Conservation (phyloP, 1,284 basidiomycete genomes). For the Singerocomus inundabilis region DNA sequence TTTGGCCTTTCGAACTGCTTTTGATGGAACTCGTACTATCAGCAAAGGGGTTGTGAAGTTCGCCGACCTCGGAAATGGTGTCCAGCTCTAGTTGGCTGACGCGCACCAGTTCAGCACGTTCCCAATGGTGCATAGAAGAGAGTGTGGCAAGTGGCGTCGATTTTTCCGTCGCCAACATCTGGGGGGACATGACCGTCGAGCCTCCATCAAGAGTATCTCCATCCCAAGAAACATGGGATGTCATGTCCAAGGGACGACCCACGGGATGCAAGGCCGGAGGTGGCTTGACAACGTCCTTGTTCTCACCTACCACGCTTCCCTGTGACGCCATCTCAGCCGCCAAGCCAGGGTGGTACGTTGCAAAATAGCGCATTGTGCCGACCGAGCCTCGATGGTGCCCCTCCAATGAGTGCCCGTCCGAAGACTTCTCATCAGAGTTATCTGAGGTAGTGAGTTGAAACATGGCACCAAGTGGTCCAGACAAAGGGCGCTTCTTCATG, state of each 20-base stretch:
- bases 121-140: conserved; percentile 58
- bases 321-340: conserved; percentile 49
- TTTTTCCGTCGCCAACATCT: conserved; percentile 51
- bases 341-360: conserved; percentile 46
- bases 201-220: conserved; percentile 47
- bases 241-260: conserved; percentile 30
- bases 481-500: conserved; percentile 40
- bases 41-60: conserved; percentile 42
- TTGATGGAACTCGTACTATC: conserved; percentile 31
- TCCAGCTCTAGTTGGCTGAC: conserved; percentile 36
- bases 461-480: conserved; percentile 51
- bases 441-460: conserved; percentile 46
- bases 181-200: conserved; percentile 44
- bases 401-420: conserved; percentile 10
- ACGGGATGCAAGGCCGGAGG: conserved; percentile 42
- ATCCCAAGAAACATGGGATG: conserved; percentile 52
- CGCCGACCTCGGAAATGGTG: conserved; percentile 13
- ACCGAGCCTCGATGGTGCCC: conserved; percentile 29
- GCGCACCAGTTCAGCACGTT: conserved; percentile 66
- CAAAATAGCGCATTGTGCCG: conserved; percentile 33
- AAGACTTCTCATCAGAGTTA: conserved; percentile 42
- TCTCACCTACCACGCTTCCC: conserved; percentile 17
- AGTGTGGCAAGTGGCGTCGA: conserved; percentile 55
- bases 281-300: conserved; percentile 16
- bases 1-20: conserved; percentile 42